Base-by-base conservation (phyloP, 495 filamentous ascomycete genomes). In the Penicillium daleae region DNA sequence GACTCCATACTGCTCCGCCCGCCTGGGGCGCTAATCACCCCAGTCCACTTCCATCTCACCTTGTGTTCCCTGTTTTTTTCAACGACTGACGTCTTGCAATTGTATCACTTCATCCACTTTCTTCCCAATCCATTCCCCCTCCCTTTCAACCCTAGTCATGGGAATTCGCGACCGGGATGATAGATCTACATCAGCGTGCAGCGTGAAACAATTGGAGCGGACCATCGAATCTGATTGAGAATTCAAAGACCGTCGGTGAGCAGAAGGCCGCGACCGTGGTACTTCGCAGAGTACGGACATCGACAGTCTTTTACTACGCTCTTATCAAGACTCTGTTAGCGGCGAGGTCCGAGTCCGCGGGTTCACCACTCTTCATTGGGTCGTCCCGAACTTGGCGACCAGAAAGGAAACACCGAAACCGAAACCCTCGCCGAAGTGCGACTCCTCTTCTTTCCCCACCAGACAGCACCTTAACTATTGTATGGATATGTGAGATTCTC, bases 251-350 rank as follows among this genome's bases (percentile, higher is more conserved):
- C 2, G 15, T 50, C 46, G 46, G 46, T 50, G 46, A 50, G 13
- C 21, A 46, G 42, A 46, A 8, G 42, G 42, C 21, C 12, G 46
- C 46, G 46, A 15, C 22, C 46, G 24, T 29, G 46, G 46, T 50
- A 50, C 46, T 27, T 4, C 10, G n/a, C n/a, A n/a, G n/a, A n/a
- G n/a, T n/a, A n/a, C n/a, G 29, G 27, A 29, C 46, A 26, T 29
- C 22, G 22, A 7, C 49, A 29, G 9, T 39, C 17, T 39, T 13
- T 10, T 9, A 52, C 10, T 52, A 15, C 12, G n/a, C 32, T 29
- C 51, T 62, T 57, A 62, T 62, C 60, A 57, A 57, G 10, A 29
- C 24, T 57, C 24, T 50, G 10, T 49, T 39, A 57, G 58, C 58
- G 50, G 27, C 27, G 54, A 62, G 60, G 60, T 42, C 60, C 60